Evolutionary conservation across 139 green algal species (phyloP), one percentile per base, ranked within the genome.

Genomic region (Mesostigma viride): DNA sequence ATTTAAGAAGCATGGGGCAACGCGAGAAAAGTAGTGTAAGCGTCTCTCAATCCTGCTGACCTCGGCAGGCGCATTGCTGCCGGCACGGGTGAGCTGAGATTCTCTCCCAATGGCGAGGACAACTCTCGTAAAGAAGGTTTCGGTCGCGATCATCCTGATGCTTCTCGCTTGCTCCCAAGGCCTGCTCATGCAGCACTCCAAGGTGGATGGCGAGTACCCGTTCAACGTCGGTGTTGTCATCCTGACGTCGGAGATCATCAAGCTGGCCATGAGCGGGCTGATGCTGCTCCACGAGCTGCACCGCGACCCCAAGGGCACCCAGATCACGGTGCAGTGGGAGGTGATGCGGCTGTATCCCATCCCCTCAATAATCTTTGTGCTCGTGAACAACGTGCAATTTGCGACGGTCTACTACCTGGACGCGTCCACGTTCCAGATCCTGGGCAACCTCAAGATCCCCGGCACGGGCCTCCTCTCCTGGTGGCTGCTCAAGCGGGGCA

Each of bases 371-470:
- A 80, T 87, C 26, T 87, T 87, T 62, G 74, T 82, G 62, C 14
- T 85, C 4, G 71, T 82, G 67, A 87, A 87, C 69, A 87, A 87
- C 44, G 73, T 86, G 6, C 74, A 83, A 67, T 87, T 87, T 27
- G 58, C 69, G 48, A 77, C 76, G 17, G 59, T 87, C 30, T 62
- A 68, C 27, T 81, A 79, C n/a, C 63, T 87, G 45, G 76, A 87
- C 69, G 62, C 82, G 0, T 67, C 78, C 30, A 85, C 81, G 11
- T 87, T 79, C 60, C 82, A 88, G 72, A 86, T 88, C 48, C 67
- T 88, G 35, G 75, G 81, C 62, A 88, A 88, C 68, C 71, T 88
- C 22, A 88, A 88, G 64, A 88, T 88, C 26, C 58, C 87, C 22
- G 81, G 72, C 40, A 88, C 82, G 1, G 82, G 81, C 6, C 28